These are phyloP conservation scores for Ophiostoma himal-ulmi DNA, from an alignment of 2,329 filamentous ascomycete species.

Conservation along the genomic window DNA sequence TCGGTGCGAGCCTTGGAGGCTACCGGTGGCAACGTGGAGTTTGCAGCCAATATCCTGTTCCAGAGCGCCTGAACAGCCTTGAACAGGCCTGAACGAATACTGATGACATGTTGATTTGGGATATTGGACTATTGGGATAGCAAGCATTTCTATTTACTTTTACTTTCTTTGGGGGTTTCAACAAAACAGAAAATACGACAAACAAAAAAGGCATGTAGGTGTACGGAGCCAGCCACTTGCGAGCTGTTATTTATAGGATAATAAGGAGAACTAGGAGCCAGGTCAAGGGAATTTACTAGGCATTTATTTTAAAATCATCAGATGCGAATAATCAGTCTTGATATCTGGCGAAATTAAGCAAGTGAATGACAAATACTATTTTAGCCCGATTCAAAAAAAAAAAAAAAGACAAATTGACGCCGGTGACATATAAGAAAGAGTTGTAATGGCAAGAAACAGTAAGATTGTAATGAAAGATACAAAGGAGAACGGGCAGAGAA, in stretches of 20 bases:
- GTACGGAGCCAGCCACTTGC: background rate
- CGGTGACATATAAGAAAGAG: background rate
- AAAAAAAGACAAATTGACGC: background rate
- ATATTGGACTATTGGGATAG: slow-evolving; percentile 4
- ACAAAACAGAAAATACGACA: background rate
- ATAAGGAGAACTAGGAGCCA: background rate
- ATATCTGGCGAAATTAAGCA: background rate
- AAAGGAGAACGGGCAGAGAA: background rate
- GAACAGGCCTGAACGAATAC: background rate
- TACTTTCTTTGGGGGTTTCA: background rate
- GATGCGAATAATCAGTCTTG: background rate
- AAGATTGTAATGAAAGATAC: background rate
- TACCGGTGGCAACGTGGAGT: slow-evolving; percentile 78
- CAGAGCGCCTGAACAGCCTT: slow-evolving; percentile 32
- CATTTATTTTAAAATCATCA: background rate
- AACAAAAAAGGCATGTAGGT: background rate
- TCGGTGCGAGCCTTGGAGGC: slow-evolving; percentile 77
- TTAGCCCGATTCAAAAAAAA: background rate
- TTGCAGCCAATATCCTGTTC: slow-evolving; percentile 76
- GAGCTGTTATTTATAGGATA: background rate
- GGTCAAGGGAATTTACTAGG: background rate
- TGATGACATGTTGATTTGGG: background rate
- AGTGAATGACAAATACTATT: background rate
- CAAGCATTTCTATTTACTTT: background rate
- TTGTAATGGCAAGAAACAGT: background rate